phyloP scores from a whole-genome alignment of 805 yeast genomes.

The Pichia sporocuriosa region DNA sequence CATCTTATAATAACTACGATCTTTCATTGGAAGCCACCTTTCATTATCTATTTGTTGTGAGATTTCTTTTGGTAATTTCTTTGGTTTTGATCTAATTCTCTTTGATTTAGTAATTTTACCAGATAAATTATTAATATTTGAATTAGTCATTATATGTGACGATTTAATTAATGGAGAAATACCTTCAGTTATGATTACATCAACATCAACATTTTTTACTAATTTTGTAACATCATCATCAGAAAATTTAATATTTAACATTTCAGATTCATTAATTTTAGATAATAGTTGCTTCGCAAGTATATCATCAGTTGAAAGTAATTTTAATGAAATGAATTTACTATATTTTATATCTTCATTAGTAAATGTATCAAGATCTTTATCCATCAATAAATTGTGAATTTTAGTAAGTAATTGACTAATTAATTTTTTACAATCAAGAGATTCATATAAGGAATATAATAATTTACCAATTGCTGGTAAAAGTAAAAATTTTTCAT shows the following conservation, averaged over 20 bases:
- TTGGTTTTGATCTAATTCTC: slow-evolving; percentile 25
- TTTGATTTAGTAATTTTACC: slow-evolving; percentile 8
- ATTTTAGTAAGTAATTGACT: slow-evolving; percentile 28
- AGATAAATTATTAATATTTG: slow-evolving; percentile 1
- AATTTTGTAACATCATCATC: slow-evolving; percentile 22
- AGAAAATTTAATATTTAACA: slow-evolving; percentile 14
- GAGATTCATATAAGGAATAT: slow-evolving; percentile 41
- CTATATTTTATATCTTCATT: slow-evolving; percentile 24
- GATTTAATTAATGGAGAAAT: slow-evolving; percentile 21
- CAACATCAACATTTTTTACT: slow-evolving; percentile 27
- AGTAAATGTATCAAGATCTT: slow-evolving; percentile 7
- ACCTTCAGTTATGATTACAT: slow-evolving; percentile 25
- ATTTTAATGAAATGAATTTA: slow-evolving; percentile 31
- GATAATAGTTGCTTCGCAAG: slow-evolving; percentile 28
- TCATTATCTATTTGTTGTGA: slow-evolving; percentile 49
- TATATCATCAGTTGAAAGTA: slow-evolving; percentile 30
- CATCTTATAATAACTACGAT: slow-evolving; percentile 77
- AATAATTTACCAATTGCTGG: slow-evolving; percentile 49
- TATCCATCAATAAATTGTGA: slow-evolving; percentile 15
- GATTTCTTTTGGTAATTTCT: slow-evolving; percentile 23
- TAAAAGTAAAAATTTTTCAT: slow-evolving; percentile 12
- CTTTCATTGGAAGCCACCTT: slow-evolving; percentile 88
- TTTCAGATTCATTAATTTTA: slow-evolving; percentile 15
- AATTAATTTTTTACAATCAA: slow-evolving; percentile 33
- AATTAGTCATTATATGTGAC: slow-evolving; percentile 6